Percentiles rank a stretch among this genome's conserved stretches.
Evolutionary conservation across 441 rosid genomes (phyloP).

Genomic region (Erodium chrysanthum): DNA sequence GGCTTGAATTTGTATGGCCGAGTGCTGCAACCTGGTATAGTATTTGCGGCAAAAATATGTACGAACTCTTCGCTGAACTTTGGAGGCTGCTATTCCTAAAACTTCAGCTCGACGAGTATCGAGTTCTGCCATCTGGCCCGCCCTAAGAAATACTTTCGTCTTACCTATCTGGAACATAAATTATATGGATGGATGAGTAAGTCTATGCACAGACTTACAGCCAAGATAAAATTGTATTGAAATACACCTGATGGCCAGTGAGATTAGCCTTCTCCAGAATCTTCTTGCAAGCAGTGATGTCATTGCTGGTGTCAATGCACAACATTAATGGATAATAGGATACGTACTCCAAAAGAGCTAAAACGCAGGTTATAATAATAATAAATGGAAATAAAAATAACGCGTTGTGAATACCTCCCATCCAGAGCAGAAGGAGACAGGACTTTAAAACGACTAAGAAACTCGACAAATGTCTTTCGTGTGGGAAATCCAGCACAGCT

Average conservation of each 20-base stretch:
- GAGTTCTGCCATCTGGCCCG: slow-evolving; percentile 98
- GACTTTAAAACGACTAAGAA: slow-evolving; percentile 54
- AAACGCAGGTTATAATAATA: slow-evolving; percentile 2
- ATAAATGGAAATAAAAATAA: slow-evolving; percentile 4
- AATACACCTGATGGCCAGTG: slow-evolving; percentile 76
- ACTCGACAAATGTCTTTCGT: slow-evolving; percentile 68
- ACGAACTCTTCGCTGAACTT: slow-evolving; percentile 61
- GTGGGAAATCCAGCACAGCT: slow-evolving; percentile 98
- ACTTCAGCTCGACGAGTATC: slow-evolving; percentile 68
- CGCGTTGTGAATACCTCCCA: slow-evolving; percentile 41
- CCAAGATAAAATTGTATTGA: neutral
- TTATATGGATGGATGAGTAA: slow-evolving; percentile 21
- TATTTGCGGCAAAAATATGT: slow-evolving; percentile 42
- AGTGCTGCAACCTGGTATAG: slow-evolving; percentile 39
- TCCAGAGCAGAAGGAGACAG: slow-evolving; percentile 47
- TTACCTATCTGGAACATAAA: slow-evolving; percentile 67
- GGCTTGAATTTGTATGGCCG: slow-evolving; percentile 59
- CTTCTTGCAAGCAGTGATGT: slow-evolving; percentile 61
- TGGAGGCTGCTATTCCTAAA: slow-evolving; percentile 63
- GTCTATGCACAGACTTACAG: neutral
- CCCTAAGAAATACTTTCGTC: slow-evolving; percentile 88
- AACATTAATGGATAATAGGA: slow-evolving; percentile 9
- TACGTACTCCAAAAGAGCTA: slow-evolving; percentile 13
- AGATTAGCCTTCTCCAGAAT: slow-evolving; percentile 68
- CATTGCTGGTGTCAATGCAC: slow-evolving; percentile 39